Conservation (phyloP, 179 eudicot genomes). For the Pouteria campechiana region DNA sequence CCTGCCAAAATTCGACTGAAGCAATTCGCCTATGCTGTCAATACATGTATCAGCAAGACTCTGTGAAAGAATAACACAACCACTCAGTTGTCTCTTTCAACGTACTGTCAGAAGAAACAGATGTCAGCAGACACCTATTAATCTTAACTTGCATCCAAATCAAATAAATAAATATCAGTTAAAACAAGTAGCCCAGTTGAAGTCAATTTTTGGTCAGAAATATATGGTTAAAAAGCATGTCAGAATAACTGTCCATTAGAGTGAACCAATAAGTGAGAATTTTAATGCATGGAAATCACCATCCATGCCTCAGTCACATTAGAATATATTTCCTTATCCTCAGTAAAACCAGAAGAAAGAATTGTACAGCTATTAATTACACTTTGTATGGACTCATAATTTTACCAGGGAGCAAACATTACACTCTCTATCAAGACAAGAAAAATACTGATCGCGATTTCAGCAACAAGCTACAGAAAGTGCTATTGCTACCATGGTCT, state of each 20-base stretch:
- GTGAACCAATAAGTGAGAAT: neutral
- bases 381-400: no score
- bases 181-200: neutral
- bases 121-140: conserved; percentile 1
- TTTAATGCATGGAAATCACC: no score
- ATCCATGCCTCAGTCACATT: neutral
- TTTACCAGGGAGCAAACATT: no score
- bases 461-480: no score
- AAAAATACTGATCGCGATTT: no score
- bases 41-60: conserved; percentile 64
- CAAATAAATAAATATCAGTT: neutral
- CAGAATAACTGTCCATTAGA: neutral
- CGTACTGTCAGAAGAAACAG: no score
- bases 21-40: conserved; percentile 60
- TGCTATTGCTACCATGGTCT: no score
- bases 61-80: conserved; percentile 29
- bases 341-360: neutral
- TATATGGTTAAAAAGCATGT: neutral
- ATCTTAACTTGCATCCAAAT: neutral
- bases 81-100: no score
- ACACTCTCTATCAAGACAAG: no score
- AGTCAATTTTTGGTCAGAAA: neutral
- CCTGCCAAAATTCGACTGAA: conserved; percentile 72
- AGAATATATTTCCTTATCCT: neutral
- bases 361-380: neutral